Percentiles rank a stretch among this genome's conserved stretches.
Conservation (phyloP, 2,329 filamentous ascomycete species). For the Bipolaris gigantea region DNA sequence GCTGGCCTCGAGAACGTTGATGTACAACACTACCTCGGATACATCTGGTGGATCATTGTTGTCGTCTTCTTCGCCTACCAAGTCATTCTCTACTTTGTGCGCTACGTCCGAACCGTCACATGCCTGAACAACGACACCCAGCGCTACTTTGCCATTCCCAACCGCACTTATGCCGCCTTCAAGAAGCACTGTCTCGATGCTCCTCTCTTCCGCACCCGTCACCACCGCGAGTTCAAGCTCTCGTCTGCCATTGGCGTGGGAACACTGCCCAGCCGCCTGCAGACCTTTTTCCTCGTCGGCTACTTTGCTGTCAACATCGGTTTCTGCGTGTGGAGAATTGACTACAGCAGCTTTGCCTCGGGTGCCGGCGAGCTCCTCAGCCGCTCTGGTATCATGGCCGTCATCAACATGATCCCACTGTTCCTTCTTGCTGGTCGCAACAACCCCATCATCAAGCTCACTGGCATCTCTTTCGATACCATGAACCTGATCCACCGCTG, state of each 20-base stretch:
- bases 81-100: slow-evolving; percentile 60
- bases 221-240: slow-evolving; percentile 56
- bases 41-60: slow-evolving; percentile 63
- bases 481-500: slow-evolving; percentile 82
- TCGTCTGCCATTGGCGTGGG: slow-evolving; percentile 54
- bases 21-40: slow-evolving; percentile 43
- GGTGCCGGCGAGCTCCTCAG: slow-evolving; percentile 66
- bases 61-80: slow-evolving; percentile 69
- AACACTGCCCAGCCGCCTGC: slow-evolving; percentile 53
- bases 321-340: slow-evolving; percentile 58
- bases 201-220: slow-evolving; percentile 52
- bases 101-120: slow-evolving; percentile 72
- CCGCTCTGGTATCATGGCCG: slow-evolving; percentile 69
- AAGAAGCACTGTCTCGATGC: slow-evolving; percentile 53
- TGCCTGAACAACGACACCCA: slow-evolving; percentile 80
- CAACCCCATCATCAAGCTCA: slow-evolving; percentile 72
- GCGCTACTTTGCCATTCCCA: slow-evolving; percentile 72
- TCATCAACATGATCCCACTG: slow-evolving; percentile 77
- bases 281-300: slow-evolving; percentile 51
- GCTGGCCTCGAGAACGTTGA: slow-evolving; percentile 39
- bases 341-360: slow-evolving; percentile 71
- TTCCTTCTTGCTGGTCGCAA: slow-evolving; percentile 75
- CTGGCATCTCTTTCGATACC: slow-evolving; percentile 77
- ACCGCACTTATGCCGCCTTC: slow-evolving; percentile 50
- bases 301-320: slow-evolving; percentile 55